Evolutionary conservation across 441 rosid genomes (phyloP).

Genomic region (Euphorbia celastroides): DNA sequence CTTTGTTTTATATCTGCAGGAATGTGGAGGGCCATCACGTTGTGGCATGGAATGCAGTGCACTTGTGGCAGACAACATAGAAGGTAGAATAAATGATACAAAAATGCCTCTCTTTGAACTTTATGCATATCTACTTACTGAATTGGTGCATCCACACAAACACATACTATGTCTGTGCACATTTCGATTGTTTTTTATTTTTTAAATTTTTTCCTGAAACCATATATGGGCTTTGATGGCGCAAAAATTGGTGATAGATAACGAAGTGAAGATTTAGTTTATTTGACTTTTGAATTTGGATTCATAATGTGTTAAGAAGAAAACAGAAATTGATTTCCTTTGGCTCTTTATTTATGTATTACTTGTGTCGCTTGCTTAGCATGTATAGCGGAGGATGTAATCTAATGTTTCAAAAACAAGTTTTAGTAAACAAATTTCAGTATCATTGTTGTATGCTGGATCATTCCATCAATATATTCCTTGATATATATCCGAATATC

Average conservation of each 20-base stretch:
- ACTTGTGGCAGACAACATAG: slow-evolving; percentile 47
- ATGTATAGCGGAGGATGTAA: not conserved
- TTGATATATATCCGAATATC: not conserved
- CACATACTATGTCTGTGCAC: not conserved
- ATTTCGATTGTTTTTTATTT: not conserved
- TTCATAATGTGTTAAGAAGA: not conserved
- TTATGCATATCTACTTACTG: not conserved
- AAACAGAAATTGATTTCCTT: not conserved
- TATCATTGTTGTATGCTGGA: not conserved
- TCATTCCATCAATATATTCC: not conserved
- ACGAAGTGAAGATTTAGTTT: not conserved
- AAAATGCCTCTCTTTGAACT: slow-evolving; percentile 6
- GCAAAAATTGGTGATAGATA: not conserved
- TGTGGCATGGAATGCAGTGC: slow-evolving; percentile 86
- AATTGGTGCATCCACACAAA: not conserved
- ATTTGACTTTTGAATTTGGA: not conserved
- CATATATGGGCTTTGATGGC: not conserved
- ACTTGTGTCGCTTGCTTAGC: not conserved
- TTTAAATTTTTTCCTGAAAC: not conserved
- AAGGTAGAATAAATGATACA: slow-evolving; percentile 39
- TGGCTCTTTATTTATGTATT: not conserved
- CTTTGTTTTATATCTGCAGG: slow-evolving; percentile 36
- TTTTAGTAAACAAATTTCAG: not conserved
- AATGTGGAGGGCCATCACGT: slow-evolving; percentile 69
- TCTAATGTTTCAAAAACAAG: not conserved